Evolutionary conservation across 2,329 filamentous ascomycete genomes (phyloP).

Genomic region (Neofusicoccum kwambonambiense): DNA sequence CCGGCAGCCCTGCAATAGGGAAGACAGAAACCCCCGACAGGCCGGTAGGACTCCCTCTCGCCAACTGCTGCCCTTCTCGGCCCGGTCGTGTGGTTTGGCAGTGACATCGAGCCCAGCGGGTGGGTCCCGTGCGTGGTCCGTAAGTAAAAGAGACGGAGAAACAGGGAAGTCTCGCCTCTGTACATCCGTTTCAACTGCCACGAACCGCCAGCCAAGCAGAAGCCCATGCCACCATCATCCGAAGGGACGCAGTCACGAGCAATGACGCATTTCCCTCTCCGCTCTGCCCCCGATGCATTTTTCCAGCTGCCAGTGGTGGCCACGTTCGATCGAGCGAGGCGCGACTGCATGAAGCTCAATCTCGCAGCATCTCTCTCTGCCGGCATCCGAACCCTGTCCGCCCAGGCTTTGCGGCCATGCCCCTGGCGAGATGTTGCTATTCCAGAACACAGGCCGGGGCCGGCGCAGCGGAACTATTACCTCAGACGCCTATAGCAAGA

Average conservation of each 20-base stretch:
- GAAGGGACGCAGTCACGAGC: too few species aligned
- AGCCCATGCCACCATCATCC: too few species aligned
- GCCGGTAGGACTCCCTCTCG: not conserved
- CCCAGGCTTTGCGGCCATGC: too few species aligned
- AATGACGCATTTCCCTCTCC: too few species aligned
- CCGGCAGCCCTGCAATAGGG: not conserved
- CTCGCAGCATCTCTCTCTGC: not conserved
- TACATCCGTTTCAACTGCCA: too few species aligned
- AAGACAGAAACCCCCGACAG: not conserved
- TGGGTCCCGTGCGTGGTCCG: not conserved
- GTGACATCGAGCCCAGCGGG: not conserved
- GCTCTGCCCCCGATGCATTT: too few species aligned
- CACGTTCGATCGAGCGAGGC: not conserved
- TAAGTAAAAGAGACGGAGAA: too few species aligned
- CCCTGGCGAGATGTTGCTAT: not conserved
- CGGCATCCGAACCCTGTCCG: not conserved
- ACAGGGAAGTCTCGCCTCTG: too few species aligned
- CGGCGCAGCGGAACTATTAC: not conserved
- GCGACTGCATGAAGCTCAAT: conserved; percentile 1
- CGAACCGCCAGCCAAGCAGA: too few species aligned
- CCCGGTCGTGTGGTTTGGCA: not conserved
- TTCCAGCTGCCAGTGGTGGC: too few species aligned
- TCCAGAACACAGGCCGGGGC: not conserved
- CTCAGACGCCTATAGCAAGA: not conserved
- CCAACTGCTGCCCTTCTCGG: not conserved